Evolutionary conservation across 2,329 filamentous ascomycete genomes (phyloP), one percentile per base, ranked within the genome.

Genomic region (Epichloe typhina): DNA sequence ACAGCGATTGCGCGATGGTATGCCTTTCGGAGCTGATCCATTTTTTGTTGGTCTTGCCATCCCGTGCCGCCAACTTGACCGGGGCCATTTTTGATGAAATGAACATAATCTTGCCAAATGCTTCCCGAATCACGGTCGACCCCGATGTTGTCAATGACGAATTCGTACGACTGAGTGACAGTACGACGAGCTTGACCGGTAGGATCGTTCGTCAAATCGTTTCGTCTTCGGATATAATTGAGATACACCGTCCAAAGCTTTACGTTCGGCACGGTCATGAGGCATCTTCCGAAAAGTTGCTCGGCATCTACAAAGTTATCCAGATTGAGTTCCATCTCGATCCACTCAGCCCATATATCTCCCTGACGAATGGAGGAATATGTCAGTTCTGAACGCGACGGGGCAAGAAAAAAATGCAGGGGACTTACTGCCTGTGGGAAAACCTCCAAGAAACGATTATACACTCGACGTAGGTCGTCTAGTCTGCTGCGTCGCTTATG

Each of bases 31-130:
- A 98, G 70, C 58, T 86, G 75, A 60, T 98, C 93, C 85, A 95
- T 95, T 74, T 98, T 98, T 64, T 97, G 93, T 68, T 91, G 86
- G 63, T 97, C 93, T 67, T 97, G 90, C 94, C 93, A 98, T 52
- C 80, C 83, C 52, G 76, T 83, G 42, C 91, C 93, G 26, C 90
- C 91, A 52, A 93, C 79, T 52, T 82, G 82, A 5, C 93, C 93
- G 1, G 93, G 93, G 0, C 86, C 88, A 39, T 81, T 86, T 63
- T 89, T 90, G 66, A 97, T 80, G 63, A 98, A 96, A 57, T 93
- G 83, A 54, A 98, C 84, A 61, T 97, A 97, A 57, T 98, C 93
- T 53, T 85, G 80, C 93, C 93, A 98, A 51, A 98, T 83, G 56
- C 77, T 80, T 37, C 89, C 91, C 11, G 90, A 84, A 61, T 95